Evolutionary conservation across 2,329 filamentous ascomycete species (phyloP), one percentile per base, ranked within the genome.

Genomic region (Camillea tinctor): DNA sequence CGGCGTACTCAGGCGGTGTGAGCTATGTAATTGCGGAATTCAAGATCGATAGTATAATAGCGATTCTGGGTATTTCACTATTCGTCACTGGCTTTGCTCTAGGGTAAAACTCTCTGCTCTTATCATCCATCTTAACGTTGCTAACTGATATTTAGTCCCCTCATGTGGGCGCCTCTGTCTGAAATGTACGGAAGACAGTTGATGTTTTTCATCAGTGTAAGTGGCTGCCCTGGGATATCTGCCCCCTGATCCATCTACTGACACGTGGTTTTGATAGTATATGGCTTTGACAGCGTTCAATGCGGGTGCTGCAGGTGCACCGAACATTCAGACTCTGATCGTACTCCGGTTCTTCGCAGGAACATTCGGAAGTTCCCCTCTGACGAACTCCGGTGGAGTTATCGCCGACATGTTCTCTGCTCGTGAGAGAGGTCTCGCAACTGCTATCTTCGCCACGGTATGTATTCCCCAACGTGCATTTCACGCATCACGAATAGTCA

Each of bases 141-240:
- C 55, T 62, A 56, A 59, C 55, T 51, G 50, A 9, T 58, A 15
- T 55, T 19, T 51, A 70, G 68, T 24, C 87, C 87, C 0, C 73
- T 89, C 7, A 68, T 90, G 1, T 90, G 87, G 83, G 88, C 88
- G 3, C 87, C 88, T 0, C 71, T 91, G 20, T 84, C 84, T 26
- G 87, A 89, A 68, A 72, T 88, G 36, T 86, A 82, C 56, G 87
- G 83, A 4, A 75, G 82, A 54, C 78, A 87, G 69, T 69, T 81
- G 44, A 77, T 88, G 13, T 85, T 86, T 67, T 78, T 83, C 64
- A 73, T 76, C 54, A 84, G 82, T 2, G 68, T 70, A 66, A 66
- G 67, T 44, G n/a, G 36, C 13, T 44, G 13, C 13, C 17, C 3
- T 30, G 26, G 26, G 26, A 30, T 44, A 44, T 44, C 36, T 44